phyloP scores from a whole-genome alignment of 2,329 filamentous ascomycete genomes.

The Sporothrix schenckii region DNA sequence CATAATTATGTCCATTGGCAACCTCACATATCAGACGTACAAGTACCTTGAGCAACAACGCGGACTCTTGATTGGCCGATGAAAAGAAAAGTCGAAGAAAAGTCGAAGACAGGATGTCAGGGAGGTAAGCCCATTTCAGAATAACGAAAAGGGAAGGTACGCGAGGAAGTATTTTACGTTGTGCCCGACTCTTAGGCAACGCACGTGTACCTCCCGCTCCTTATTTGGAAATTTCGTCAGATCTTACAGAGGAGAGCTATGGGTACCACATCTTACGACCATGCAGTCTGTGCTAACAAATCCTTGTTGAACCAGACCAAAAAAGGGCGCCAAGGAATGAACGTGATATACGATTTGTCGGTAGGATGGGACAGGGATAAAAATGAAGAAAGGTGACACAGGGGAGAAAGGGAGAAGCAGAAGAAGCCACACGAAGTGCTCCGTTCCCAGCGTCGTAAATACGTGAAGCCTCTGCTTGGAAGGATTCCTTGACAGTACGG shows the following conservation, averaged over 20 bases:
- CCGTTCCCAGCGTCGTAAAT: not conserved
- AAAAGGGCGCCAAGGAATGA: slow-evolving; percentile 8
- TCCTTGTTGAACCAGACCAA: not conserved
- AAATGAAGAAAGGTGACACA: slow-evolving; percentile 2
- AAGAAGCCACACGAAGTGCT: not conserved
- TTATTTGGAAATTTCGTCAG: not conserved
- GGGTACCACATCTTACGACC: slow-evolving; percentile 13
- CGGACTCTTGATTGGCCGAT: not conserved
- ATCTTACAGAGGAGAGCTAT: slow-evolving; percentile 12
- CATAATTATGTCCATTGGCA: slow-evolving; percentile 1
- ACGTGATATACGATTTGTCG: not conserved
- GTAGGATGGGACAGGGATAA: slow-evolving; percentile 13
- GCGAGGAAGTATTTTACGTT: not conserved
- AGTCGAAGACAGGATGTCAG: not conserved
- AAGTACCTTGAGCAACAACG: not conserved
- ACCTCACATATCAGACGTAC: not conserved
- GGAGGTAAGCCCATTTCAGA: not conserved
- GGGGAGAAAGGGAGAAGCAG: not conserved
- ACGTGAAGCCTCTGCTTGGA: not conserved
- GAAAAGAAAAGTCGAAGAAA: not conserved
- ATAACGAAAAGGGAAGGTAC: not conserved
- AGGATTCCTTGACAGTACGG: not conserved
- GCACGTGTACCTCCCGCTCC: not conserved
- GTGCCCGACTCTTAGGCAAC: not conserved
- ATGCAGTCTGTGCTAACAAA: not conserved